phyloP scores from a whole-genome alignment of 2,329 filamentous ascomycete species.

The Dothistroma septosporum region DNA sequence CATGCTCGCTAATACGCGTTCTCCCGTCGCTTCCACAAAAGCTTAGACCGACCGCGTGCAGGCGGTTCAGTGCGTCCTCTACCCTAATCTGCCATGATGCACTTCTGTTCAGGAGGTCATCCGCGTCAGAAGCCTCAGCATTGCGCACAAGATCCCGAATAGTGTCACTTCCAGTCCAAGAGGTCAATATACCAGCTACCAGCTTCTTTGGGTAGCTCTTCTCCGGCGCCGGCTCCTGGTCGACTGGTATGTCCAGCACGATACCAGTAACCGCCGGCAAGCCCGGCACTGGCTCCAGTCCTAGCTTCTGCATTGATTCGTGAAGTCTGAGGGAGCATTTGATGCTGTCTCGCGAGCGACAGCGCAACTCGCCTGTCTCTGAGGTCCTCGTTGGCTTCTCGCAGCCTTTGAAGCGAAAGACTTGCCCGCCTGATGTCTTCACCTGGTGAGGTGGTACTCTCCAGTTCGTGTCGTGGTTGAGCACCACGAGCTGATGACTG shows the following conservation, averaged over 20 bases:
- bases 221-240: not conserved
- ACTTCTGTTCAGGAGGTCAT: not conserved
- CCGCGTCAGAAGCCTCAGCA: not conserved
- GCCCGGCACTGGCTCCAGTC: too few relatives aligned
- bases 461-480: slow-evolving; percentile 2
- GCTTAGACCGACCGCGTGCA: not conserved
- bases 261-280: too few relatives aligned
- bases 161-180: not conserved
- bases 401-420: slow-evolving; percentile 1
- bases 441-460: not conserved
- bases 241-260: not conserved
- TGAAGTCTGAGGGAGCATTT: not conserved
- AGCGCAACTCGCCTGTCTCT: not conserved
- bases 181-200: not conserved
- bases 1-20: not conserved
- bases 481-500: not conserved
- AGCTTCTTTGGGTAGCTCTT: not conserved
- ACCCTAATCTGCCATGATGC: not conserved
- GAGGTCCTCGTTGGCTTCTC: not conserved
- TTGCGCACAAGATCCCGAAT: not conserved
- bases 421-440: not conserved
- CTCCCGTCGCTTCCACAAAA: not conserved
- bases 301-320: too few relatives aligned
- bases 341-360: slow-evolving; percentile 3
- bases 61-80: not conserved